These are phyloP conservation scores for Hyaloperonospora arabidopsidis DNA, from an alignment of 352 stramenopile genomes.

Conservation along the genomic window DNA sequence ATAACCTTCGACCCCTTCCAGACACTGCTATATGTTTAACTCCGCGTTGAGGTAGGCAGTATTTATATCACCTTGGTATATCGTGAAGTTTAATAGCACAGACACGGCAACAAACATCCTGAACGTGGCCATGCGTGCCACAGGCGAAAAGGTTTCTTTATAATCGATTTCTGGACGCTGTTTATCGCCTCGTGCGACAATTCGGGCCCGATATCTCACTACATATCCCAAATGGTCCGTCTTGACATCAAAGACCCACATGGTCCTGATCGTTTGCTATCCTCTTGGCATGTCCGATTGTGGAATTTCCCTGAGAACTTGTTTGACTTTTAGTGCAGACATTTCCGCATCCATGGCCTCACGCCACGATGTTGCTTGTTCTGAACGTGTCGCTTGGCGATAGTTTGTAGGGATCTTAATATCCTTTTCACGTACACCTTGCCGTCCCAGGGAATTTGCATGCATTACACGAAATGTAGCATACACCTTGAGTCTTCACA, in stretches of 20 bases:
- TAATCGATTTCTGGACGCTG: conserved; percentile 11
- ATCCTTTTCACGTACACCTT: neutral
- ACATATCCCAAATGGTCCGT: conserved; percentile 3
- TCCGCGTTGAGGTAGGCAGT: conserved; percentile 1
- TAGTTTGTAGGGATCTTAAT: neutral
- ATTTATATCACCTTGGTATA: conserved; percentile 3
- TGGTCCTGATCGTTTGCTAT: conserved; percentile 4
- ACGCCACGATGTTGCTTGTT: neutral
- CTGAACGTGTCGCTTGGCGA: neutral
- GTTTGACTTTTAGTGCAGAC: neutral
- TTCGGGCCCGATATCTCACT: neutral
- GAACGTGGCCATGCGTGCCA: conserved; percentile 9
- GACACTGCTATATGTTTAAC: neutral
- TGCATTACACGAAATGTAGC: neutral
- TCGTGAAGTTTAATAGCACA: neutral
- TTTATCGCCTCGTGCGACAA: conserved; percentile 5
- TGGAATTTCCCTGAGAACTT: neutral
- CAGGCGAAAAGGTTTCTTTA: conserved; percentile 5
- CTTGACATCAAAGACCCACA: conserved; percentile 11
- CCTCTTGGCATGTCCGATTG: neutral
- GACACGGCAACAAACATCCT: conserved; percentile 4
- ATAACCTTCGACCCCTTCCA: neutral
- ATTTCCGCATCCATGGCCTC: conserved; percentile 3
- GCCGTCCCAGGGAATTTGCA: neutral
- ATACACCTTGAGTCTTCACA: neutral